A percentile compares a stretch with the other conserved stretches of the same genome.
Evolutionary conservation across 768 basidiomycete species (phyloP).

Genomic region (Rhizopogon salebrosus): DNA sequence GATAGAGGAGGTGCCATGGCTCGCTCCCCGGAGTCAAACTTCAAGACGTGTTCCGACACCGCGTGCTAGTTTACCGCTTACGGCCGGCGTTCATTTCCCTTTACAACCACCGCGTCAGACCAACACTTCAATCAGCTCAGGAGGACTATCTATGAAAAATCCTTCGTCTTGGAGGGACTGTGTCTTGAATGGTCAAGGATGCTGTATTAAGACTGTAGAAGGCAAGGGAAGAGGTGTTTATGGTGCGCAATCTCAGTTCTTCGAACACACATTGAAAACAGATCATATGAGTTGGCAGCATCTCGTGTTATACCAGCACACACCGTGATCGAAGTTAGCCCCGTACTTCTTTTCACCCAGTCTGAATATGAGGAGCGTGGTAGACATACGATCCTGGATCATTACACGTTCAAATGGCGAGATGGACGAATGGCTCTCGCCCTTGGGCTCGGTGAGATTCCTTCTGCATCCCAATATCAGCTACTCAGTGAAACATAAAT

Average conservation of each 20-base stretch:
- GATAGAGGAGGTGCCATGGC: constrained; percentile 21
- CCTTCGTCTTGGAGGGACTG: neutral
- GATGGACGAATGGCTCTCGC: constrained; percentile 75
- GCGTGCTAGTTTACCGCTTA: constrained; percentile 12
- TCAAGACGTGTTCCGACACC: constrained; percentile 3
- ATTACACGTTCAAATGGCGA: constrained; percentile 74
- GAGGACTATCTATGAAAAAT: neutral
- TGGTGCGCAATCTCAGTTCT: constrained; percentile 33
- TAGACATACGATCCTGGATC: constrained; percentile 59
- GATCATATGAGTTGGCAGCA: constrained; percentile 23
- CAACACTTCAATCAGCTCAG: neutral
- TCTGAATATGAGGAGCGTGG: constrained; percentile 68
- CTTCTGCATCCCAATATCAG: neutral
- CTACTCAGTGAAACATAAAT: neutral
- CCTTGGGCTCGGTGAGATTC: constrained; percentile 63
- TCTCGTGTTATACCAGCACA: constrained; percentile 34
- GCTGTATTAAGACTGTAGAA: constrained; percentile 37
- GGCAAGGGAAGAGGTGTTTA: constrained; percentile 62
- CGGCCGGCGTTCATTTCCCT: constrained; percentile 6
- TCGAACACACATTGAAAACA: constrained; percentile 12
- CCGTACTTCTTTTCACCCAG: constrained; percentile 70
- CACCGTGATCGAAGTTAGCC: constrained; percentile 78
- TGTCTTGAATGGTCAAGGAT: constrained; percentile 42
- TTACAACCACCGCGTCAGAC: constrained; percentile 6
- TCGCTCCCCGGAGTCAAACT: neutral